Conservation (phyloP, 2,329 filamentous ascomycete genomes). For the Cadophora luteo-olivacea region DNA sequence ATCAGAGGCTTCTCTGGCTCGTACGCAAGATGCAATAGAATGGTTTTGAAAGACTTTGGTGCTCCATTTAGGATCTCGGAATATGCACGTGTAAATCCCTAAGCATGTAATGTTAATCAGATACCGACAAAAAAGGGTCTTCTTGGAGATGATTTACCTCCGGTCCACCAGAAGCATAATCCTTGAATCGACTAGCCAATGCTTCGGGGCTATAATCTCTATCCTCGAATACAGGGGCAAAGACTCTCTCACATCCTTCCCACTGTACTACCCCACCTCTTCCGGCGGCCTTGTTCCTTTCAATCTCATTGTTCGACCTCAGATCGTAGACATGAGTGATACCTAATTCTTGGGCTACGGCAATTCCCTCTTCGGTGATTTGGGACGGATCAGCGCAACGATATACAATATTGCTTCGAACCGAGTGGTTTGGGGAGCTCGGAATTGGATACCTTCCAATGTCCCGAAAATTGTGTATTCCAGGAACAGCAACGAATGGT, state of each 20-base stretch:
- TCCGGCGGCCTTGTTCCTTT: slow-evolving; percentile 47
- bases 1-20: slow-evolving; percentile 58
- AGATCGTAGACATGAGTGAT: slow-evolving; percentile 74
- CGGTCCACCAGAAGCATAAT: slow-evolving; percentile 62
- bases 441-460: slow-evolving; percentile 63
- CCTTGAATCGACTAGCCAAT: slow-evolving; percentile 63
- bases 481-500: slow-evolving; percentile 59
- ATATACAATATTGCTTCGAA: slow-evolving; percentile 64
- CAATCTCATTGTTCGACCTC: slow-evolving; percentile 65
- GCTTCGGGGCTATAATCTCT: slow-evolving; percentile 67
- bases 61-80: slow-evolving; percentile 63
- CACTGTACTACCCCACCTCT: slow-evolving; percentile 51
- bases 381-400: slow-evolving; percentile 71
- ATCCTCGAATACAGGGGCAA: slow-evolving; percentile 69
- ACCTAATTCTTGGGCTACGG: slow-evolving; percentile 59
- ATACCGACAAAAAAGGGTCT: background rate
- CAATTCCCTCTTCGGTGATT: slow-evolving; percentile 60
- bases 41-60: slow-evolving; percentile 59
- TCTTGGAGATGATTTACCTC: slow-evolving; percentile 45
- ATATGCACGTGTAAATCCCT: slow-evolving; percentile 71
- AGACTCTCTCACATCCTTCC: slow-evolving; percentile 60
- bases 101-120: slow-evolving; percentile 28
- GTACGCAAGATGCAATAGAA: slow-evolving; percentile 49
- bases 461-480: slow-evolving; percentile 73
- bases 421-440: slow-evolving; percentile 44